Conservation (phyloP, 345 rosid species). For the Cardamine resedifolia region DNA sequence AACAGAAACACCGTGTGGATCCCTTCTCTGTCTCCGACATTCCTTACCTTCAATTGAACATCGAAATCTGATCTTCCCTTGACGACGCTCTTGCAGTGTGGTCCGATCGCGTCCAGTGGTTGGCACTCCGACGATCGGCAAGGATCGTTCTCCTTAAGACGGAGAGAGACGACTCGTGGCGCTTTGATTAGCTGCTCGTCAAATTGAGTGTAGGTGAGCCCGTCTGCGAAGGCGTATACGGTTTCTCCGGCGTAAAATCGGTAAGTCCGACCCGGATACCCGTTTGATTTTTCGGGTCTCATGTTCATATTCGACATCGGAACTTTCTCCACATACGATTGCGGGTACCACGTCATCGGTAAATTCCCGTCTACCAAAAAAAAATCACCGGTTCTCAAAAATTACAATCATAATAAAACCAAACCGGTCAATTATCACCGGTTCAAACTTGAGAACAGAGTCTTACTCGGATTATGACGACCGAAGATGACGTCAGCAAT, state of each 20-base stretch:
- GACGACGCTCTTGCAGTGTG: constrained; percentile 42
- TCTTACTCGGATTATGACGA: constrained; percentile 60
- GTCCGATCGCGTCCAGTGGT: constrained; percentile 50
- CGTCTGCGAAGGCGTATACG: constrained; percentile 63
- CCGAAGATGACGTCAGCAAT: constrained; percentile 76
- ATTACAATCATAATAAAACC: neutral
- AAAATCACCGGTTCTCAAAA: neutral
- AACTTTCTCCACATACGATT: constrained; percentile 54
- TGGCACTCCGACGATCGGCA: constrained; percentile 60
- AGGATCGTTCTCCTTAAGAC: constrained; percentile 47
- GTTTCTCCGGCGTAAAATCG: constrained; percentile 73
- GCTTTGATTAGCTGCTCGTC: neutral
- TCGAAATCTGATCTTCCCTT: constrained; percentile 38
- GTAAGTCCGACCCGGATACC: constrained; percentile 78
- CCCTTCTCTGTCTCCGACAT: constrained; percentile 51
- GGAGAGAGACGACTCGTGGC: constrained; percentile 34
- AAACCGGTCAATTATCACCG: neutral
- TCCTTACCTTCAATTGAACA: constrained; percentile 52
- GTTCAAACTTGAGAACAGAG: neutral
- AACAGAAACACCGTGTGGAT: constrained; percentile 78
- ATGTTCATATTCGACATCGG: constrained; percentile 85
- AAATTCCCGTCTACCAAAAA: constrained; percentile 53
- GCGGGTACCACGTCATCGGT: constrained; percentile 89
- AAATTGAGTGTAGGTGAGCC: constrained; percentile 49
- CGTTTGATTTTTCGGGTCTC: constrained; percentile 59